Base-by-base conservation (phyloP, 495 filamentous ascomycete genomes). In the Xylaria intraflava region DNA sequence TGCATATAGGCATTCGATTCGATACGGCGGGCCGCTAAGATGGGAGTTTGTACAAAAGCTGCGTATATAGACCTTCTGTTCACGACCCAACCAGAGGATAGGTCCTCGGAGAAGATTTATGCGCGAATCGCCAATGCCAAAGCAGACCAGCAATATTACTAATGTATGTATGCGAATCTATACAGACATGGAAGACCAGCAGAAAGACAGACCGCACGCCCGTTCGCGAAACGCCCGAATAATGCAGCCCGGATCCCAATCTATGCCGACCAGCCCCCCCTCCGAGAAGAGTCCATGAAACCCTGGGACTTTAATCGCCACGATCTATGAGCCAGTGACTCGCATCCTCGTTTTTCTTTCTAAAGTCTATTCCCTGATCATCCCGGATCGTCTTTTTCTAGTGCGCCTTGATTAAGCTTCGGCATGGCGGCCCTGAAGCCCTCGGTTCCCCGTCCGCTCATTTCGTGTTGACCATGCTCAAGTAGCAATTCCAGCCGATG, bases 401-500 rank as follows among this genome's bases (percentile, higher is more conserved):
- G 16, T 10, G 11, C 23, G 6, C 33, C 45, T 33, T 43, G 36
- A 41, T 20, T 44, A 29, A 36, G 23, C 40, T 41, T 26, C 30
- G 22, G 20, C 24, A 17, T 14, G 23, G 23, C 30, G 26, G 40
- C 42, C 17, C 10, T 41, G 10, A 29, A 24, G 38, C 33, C 31
- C 46, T 22, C 5, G 24, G 26, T 19, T 16, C 23, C 47, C 23
- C 26, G 36, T n/a, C 17, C 20, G 7, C 19, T 49, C 8, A 55
- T 19, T 55, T 42, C n/a, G 44, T 24, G 55, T 60, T 66, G 30
- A 59, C 51, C 61, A 66, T 58, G 70, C 90, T 96, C 46, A 98
- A 69, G 68, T 96, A 93, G 67, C 89, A 96, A 65, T 98, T 98
- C 93, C 93, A 98, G 55, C 90, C 92, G 81, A 77, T 68, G 40